Base-by-base conservation (phyloP, 768 basidiomycete genomes). In the Termitomyces sp. region DNA sequence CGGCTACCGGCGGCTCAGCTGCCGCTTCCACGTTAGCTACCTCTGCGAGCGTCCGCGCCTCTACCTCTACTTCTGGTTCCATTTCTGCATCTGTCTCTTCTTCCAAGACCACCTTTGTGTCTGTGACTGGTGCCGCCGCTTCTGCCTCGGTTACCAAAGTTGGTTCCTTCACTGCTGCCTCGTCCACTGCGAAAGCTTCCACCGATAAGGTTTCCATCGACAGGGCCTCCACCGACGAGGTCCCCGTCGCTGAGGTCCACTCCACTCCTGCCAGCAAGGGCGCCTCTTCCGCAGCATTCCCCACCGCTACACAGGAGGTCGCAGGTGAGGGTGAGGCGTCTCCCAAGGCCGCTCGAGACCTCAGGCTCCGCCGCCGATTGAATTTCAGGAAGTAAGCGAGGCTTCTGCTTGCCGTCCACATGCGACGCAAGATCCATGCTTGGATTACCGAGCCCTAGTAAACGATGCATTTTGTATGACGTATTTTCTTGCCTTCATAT, bases 11-110 rank as follows among this genome's bases (percentile, higher is more conserved):
- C 12, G 40, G 52, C n/a, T 50, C 41, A 14, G 57, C 57, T 34
- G 42, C 17, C n/a, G 32, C 52, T 16, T 21, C 52, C 39, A 44
- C 52, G 5, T 16, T 42, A 19, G 19, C 52, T 3, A 44, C 6
- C 47, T 55, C 49, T 19, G 49, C 30, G 2, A 37, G n/a, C 16
- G 41, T n/a, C 17, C 62, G 52, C 54, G 54, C 51, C 16, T 46
- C 55, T 25, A 57, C 57, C 34, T 53, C 61, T 39, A 54, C 55
- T 19, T 59, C 59, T 32, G 53, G 48, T 21, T 54, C 56, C 9
- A 19, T 62, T 11, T 45, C 54, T 46, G 45, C 56, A 7, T 44
- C 53, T 23, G 53, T 21, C 32, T 46, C 49, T 25, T 32, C 53
- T 21, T 49, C 10, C 27, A n/a, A 46, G 17, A 27, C 14, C 16